Conservation (phyloP, 495 filamentous ascomycete species). For the Penicillium parvum region DNA sequence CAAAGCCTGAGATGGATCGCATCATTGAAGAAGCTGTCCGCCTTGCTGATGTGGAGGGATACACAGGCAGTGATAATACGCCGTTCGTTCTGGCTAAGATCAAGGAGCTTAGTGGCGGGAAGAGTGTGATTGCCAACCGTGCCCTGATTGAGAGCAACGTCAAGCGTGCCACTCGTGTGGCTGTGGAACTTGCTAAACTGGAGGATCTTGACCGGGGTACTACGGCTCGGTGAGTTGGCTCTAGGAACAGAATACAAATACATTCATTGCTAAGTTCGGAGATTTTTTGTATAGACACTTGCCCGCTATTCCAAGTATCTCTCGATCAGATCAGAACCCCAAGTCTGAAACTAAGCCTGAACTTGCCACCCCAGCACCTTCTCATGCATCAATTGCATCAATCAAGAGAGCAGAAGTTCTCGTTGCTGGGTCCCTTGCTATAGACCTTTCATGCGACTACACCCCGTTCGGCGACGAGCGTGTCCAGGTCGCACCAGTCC, state of each 20-base stretch:
- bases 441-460: conserved; percentile 84
- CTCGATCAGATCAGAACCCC: conserved; percentile 25
- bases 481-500: conserved; percentile 42
- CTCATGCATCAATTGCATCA: conserved; percentile 4
- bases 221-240: conserved; percentile 39
- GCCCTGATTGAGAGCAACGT: conserved; percentile 80
- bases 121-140: conserved; percentile 69
- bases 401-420: conserved; percentile 58
- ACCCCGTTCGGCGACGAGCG: conserved; percentile 35
- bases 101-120: conserved; percentile 69
- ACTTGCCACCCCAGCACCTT: conserved; percentile 1
- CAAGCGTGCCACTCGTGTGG: conserved; percentile 70
- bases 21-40: conserved; percentile 69
- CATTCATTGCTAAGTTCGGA: conserved; percentile 33
- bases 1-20: conserved; percentile 65
- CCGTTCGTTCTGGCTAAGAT: conserved; percentile 83
- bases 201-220: conserved; percentile 32
- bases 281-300: conserved; percentile 36
- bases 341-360: conserved; percentile 12
- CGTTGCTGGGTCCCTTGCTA: conserved; percentile 82
- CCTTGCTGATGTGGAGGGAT: conserved; percentile 65
- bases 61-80: conserved; percentile 74
- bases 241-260: conserved; percentile 20
- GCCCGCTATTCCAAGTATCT: conserved; percentile 31
- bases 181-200: conserved; percentile 67